phyloP scores from a whole-genome alignment of 768 basidiomycete genomes.

The Xerocomellus intermedius region DNA sequence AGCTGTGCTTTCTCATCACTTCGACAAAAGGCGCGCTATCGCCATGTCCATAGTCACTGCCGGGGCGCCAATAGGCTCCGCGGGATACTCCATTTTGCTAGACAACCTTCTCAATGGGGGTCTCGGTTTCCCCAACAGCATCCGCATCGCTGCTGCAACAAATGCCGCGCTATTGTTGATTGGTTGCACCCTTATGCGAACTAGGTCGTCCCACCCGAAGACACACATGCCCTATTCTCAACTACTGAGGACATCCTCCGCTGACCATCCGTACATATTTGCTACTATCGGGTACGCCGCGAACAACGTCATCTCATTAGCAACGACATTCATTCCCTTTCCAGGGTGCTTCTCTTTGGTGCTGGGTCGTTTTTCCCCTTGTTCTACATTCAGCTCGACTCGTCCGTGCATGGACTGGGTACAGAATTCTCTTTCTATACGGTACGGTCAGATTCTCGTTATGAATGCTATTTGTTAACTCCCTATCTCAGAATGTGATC shows the following conservation, averaged over 20 bases:
- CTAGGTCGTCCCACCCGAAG: conserved; percentile 35
- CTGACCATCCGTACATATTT: conserved; percentile 26
- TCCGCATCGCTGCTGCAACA: conserved; percentile 44
- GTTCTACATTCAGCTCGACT: conserved; percentile 58
- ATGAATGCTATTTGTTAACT: background rate
- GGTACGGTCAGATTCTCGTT: conserved; percentile 30
- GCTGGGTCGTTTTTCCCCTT: conserved; percentile 28
- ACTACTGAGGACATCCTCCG: conserved; percentile 15
- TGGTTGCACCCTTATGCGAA: conserved; percentile 36
- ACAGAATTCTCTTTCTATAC: conserved; percentile 53
- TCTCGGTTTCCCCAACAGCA: conserved; percentile 42
- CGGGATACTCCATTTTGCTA: conserved; percentile 29
- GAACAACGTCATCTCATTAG: background rate
- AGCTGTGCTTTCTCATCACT: conserved; percentile 47
- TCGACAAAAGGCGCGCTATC: conserved; percentile 38
- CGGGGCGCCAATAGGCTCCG: conserved; percentile 35
- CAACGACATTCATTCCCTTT: background rate
- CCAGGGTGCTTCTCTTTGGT: conserved; percentile 18
- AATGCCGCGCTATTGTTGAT: conserved; percentile 37
- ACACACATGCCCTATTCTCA: conserved; percentile 14
- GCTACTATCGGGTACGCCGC: conserved; percentile 22
- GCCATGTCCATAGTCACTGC: conserved; percentile 40
- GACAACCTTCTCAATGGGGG: conserved; percentile 20
- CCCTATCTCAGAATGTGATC: conserved; percentile 33
- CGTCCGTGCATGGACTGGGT: conserved; percentile 46